Base-by-base conservation (phyloP, 2,329 filamentous ascomycete genomes). In the Juglanconis juglandina region DNA sequence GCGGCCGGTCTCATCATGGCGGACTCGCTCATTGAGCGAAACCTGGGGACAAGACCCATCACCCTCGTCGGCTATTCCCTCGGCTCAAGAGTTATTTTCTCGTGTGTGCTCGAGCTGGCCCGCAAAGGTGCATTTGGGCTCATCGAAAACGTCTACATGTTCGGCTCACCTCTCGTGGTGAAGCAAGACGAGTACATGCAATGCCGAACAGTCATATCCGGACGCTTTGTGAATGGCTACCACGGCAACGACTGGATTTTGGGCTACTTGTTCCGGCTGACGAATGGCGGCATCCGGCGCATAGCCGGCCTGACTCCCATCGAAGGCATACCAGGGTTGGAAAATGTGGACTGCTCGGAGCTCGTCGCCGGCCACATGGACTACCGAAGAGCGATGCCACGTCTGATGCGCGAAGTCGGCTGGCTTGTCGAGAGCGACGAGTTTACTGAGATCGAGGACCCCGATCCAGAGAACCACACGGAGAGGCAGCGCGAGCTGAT, bases 221-320 rank as follows among this genome's bases (percentile, higher is more conserved):
- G 95, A n/a, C 86, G 93, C 47, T 96, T 98, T 67, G 87, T 99
- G 65, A 99, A 96, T 70, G 95, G 91, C 14, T 99, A 93, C 76
- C 91, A 95, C 67, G 89, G 84, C 52, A 97, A 95, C 71, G 95
- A 99, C 76, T 99, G 95, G 95, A 98, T 99, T 69, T 76, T 99
- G 53, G 92, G 89, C 63, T 99, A 99, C 71, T 85, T 99, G 1
- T 99, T 99, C 81, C 90, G 95, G 13, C 85, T 96, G 47, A 99
- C 95, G 3, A 90, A 89, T 66, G 95, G 95, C 66, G 95, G 95
- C 48, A 94, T 98, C 69, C 89, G 92, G 73, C 87, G 88, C 24
- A 85, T 99, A 1, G 93, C 93, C 5, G 95, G 95, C 11, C 82
- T 99, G 47, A 90, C 86, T 1, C 81, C 89, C 1, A 82, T 98